Conservation (phyloP, 2,329 filamentous ascomycete genomes). For the Corinectria fuckeliana region DNA sequence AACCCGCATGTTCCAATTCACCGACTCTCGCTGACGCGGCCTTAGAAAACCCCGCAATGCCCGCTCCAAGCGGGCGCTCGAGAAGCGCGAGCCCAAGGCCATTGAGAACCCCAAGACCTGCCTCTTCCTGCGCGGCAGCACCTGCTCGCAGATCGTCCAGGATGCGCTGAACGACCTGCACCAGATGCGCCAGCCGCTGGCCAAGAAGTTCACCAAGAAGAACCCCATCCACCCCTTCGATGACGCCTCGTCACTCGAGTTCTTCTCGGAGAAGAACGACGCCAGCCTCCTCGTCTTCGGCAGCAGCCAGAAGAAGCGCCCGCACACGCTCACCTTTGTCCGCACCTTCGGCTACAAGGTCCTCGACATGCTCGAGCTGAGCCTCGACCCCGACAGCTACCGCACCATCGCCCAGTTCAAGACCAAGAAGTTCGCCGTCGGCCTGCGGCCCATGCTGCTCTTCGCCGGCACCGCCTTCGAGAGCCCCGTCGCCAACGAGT, state of each 20-base stretch:
- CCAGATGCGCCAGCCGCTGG: conserved; percentile 81
- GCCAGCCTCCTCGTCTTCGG: conserved; percentile 84
- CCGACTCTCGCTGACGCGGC: not conserved
- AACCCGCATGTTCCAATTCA: not conserved
- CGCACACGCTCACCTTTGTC: conserved; percentile 83
- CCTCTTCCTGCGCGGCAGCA: conserved; percentile 87
- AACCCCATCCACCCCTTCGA: conserved; percentile 96
- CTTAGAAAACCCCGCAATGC: conserved; percentile 71
- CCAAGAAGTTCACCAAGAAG: conserved; percentile 95
- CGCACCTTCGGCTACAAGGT: conserved; percentile 87
- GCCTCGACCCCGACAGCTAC: conserved; percentile 78
- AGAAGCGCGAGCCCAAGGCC: conserved; percentile 88
- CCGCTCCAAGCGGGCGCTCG: conserved; percentile 92
- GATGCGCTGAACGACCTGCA: conserved; percentile 86
- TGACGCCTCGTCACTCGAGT: conserved; percentile 85
- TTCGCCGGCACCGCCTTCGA: conserved; percentile 92
- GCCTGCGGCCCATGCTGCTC: conserved; percentile 87
- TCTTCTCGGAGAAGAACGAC: conserved; percentile 97
- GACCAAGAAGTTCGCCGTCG: conserved; percentile 75
- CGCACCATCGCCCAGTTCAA: conserved; percentile 77
- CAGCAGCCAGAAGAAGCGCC: conserved; percentile 91
- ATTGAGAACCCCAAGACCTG: conserved; percentile 90
- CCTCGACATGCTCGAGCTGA: conserved; percentile 92
- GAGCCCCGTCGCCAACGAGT: conserved; percentile 77
- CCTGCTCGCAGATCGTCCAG: conserved; percentile 81